These are phyloP conservation scores for Fusarium sp. DNA, from an alignment of 2,329 filamentous ascomycete genomes.

Conservation along the genomic window DNA sequence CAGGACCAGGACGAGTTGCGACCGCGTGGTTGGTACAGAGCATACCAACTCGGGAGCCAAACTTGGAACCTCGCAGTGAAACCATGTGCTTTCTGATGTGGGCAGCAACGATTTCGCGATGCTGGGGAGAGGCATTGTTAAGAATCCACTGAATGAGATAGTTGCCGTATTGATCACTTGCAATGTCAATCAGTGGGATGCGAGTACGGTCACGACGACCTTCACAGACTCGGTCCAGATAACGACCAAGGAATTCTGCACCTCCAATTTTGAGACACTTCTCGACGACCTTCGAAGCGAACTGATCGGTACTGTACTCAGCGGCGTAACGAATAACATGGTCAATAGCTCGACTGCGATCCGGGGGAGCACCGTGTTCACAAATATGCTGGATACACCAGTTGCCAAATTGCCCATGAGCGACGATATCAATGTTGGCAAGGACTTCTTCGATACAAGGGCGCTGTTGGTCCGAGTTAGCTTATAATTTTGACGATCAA, in stretches of 20 bases:
- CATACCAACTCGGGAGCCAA: constrained; percentile 98
- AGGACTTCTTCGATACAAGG: constrained; percentile 98
- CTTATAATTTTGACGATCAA: not conserved
- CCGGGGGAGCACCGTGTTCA: constrained; percentile 90
- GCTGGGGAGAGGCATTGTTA: constrained; percentile 85
- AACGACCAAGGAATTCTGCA: constrained; percentile 87
- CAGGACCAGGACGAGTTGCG: constrained; percentile 87
- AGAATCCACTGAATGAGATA: constrained; percentile 98
- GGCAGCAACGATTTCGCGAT: constrained; percentile 90
- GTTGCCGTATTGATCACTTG: constrained; percentile 98
- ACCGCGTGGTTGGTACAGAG: constrained; percentile 96
- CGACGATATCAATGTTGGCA: constrained; percentile 92
- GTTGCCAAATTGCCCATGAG: constrained; percentile 97
- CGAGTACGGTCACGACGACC: constrained; percentile 89
- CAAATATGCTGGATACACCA: constrained; percentile 99
- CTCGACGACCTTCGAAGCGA: constrained; percentile 98
- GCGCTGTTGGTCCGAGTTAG: constrained; percentile 66
- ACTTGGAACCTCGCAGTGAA: constrained; percentile 96
- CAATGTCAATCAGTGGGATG: constrained; percentile 97
- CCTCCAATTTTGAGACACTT: constrained; percentile 98
- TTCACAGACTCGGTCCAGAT: constrained; percentile 93
- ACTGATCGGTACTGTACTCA: constrained; percentile 99
- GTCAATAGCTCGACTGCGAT: constrained; percentile 92
- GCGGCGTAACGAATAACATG: constrained; percentile 93
- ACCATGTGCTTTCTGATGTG: constrained; percentile 99